Evolutionary conservation across 2,329 filamentous ascomycete species (phyloP).

Genomic region (Fusarium stilboides): DNA sequence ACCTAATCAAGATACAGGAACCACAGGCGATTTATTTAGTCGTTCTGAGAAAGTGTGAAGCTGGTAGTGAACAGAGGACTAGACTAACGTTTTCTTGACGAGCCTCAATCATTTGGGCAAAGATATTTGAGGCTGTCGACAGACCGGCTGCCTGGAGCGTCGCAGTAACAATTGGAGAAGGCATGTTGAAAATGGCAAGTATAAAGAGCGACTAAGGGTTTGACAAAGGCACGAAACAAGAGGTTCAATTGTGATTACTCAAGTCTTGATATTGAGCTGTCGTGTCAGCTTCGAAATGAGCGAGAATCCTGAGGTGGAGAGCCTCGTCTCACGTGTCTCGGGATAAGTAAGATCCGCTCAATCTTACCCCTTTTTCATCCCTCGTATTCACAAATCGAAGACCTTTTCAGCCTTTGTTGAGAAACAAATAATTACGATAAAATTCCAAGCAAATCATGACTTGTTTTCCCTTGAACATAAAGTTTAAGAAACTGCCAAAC

Average conservation of each 20-base stretch:
- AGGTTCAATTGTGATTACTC: background rate
- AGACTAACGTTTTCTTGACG: conserved; percentile 60
- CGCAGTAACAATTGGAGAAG: conserved; percentile 66
- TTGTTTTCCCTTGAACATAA: no score
- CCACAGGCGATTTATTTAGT: background rate
- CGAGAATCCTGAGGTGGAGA: conserved; percentile 33
- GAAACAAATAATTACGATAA: no score
- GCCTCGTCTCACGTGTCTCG: conserved; percentile 31
- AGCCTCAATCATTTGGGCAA: conserved; percentile 68
- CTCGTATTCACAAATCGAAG: conserved; percentile 10
- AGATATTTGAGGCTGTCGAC: conserved; percentile 67
- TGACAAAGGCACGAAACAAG: background rate
- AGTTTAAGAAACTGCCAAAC: no score
- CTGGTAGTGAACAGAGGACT: conserved; percentile 15
- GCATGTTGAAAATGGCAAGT: conserved; percentile 53
- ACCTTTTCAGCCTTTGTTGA: background rate
- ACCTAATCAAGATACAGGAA: fast-evolving
- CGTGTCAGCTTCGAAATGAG: conserved; percentile 19
- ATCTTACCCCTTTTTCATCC: conserved; percentile 15
- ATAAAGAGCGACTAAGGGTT: conserved; percentile 10
- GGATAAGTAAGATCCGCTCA: conserved; percentile 39
- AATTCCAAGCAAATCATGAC: no score
- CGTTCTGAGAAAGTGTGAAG: background rate
- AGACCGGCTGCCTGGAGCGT: conserved; percentile 68
- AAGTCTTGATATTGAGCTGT: conserved; percentile 1